A percentile compares a stretch with the other conserved stretches of the same genome.
These are phyloP conservation scores for Furcasterigmium furcatum DNA, from an alignment of 2,329 filamentous ascomycete genomes.

Conservation along the genomic window DNA sequence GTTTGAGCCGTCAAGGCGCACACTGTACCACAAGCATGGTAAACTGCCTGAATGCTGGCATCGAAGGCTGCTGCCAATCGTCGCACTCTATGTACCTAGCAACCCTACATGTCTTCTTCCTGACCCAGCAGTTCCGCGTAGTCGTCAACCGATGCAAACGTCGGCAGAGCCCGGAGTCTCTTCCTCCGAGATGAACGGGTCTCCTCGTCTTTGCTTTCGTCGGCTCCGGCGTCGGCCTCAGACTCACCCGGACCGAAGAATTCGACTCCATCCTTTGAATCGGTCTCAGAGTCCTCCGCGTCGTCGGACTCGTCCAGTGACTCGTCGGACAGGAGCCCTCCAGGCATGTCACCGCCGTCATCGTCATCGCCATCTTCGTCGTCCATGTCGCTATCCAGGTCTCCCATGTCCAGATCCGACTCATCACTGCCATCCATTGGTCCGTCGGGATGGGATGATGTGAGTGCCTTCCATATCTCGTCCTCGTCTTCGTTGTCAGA, in stretches of 20 bases:
- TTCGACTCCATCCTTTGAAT: slow-evolving; percentile 39
- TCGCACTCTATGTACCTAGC: too few species aligned
- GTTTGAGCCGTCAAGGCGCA: too few species aligned
- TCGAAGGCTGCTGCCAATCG: too few species aligned
- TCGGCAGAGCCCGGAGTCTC: slow-evolving; percentile 85
- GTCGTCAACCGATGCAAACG: slow-evolving; percentile 90
- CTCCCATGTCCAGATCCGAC: slow-evolving; percentile 47
- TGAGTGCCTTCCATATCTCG: slow-evolving; percentile 89
- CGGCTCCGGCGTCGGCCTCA: slow-evolving; percentile 60
- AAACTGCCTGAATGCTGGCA: too few species aligned
- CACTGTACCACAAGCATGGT: too few species aligned
- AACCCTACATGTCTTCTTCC: slow-evolving; percentile 51
- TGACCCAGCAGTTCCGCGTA: slow-evolving; percentile 81
- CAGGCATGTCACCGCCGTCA: slow-evolving; percentile 11
- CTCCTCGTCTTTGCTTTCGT: slow-evolving; percentile 28
- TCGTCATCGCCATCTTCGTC: slow-evolving; percentile 46
- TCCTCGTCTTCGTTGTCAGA: slow-evolving; percentile 64
- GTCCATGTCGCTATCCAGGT: slow-evolving; percentile 39
- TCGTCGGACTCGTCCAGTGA: slow-evolving; percentile 18
- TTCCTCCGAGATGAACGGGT: slow-evolving; percentile 62
- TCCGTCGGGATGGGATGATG: slow-evolving; percentile 74
- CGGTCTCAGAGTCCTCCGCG: slow-evolving; percentile 36
- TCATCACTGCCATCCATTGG: slow-evolving; percentile 63
- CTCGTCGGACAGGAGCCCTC: slow-evolving; percentile 27
- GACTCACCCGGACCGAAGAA: too few species aligned